Conservation (phyloP, 108 stramenopile species). For the Skeletonema costatum region DNA sequence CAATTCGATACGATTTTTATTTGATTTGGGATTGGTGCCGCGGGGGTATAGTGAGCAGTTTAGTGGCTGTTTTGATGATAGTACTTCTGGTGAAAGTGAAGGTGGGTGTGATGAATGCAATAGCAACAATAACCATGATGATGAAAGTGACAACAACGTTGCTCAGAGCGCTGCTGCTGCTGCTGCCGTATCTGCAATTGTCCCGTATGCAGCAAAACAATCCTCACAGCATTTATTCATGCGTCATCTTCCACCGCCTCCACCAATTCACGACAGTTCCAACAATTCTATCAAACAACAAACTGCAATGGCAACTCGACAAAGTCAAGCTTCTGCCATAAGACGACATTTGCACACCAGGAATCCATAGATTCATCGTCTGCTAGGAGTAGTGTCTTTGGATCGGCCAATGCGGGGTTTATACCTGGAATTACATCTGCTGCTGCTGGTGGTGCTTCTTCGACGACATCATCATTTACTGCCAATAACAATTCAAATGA, state of each 20-base stretch:
- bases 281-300: not conserved
- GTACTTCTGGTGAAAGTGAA: not conserved
- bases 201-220: conserved; percentile 23
- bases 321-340: conserved; percentile 63
- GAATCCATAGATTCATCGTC: conserved; percentile 47
- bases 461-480: not conserved
- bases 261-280: not conserved
- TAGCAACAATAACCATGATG: not conserved
- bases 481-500: not conserved
- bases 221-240: conserved; percentile 17
- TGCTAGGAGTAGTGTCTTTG: conserved; percentile 1
- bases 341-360: conserved; percentile 57
- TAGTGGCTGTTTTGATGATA: not conserved
- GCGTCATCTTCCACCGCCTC: not conserved
- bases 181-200: conserved; percentile 9
- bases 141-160: not conserved
- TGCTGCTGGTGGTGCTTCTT: conserved; percentile 7
- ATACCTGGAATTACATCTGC: conserved; percentile 1
- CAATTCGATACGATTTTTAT: conserved; percentile 85
- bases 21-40: conserved; percentile 89
- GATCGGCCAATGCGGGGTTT: not conserved
- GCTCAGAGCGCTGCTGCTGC: not conserved
- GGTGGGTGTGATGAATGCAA: not conserved
- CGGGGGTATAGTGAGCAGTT: conserved; percentile 9
- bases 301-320: conserved; percentile 21